Evolutionary conservation across 1,139 yeast genomes (phyloP).

Genomic region (Pichia sp.): DNA sequence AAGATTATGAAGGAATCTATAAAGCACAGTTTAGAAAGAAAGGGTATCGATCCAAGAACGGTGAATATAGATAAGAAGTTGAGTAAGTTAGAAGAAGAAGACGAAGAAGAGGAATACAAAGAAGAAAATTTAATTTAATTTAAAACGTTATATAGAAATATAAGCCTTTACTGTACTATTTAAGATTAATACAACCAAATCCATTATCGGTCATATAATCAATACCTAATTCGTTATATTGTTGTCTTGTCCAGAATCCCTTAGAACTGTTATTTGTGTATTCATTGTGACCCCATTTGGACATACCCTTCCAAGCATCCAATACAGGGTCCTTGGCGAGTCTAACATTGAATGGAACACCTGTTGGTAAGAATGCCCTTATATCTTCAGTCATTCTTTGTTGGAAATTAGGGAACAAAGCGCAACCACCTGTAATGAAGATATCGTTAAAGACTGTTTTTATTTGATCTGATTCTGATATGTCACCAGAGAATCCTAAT

Average conservation of each 20-base stretch:
- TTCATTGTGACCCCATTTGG: conserved; percentile 60
- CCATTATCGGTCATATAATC: conserved; percentile 89
- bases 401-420: conserved; percentile 62
- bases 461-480: conserved; percentile 32
- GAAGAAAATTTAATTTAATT: not conserved
- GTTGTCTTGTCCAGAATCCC: conserved; percentile 53
- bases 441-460: conserved; percentile 55
- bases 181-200: conserved; percentile 46
- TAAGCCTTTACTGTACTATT: not conserved
- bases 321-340: conserved; percentile 63
- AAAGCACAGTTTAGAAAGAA: conserved; percentile 70
- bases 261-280: conserved; percentile 7
- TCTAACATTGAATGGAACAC: conserved; percentile 59
- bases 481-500: conserved; percentile 50
- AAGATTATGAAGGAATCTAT: conserved; percentile 72
- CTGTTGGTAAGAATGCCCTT: conserved; percentile 67
- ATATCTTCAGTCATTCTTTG: conserved; percentile 68
- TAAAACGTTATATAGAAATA: not conserved
- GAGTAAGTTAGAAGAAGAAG: conserved; percentile 13
- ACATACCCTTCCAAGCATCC: conserved; percentile 97
- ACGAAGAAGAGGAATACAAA: not conserved
- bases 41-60: conserved; percentile 73
- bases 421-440: conserved; percentile 85
- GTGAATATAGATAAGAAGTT: conserved; percentile 32
- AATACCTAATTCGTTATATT: conserved; percentile 86